Evolutionary conservation across 768 basidiomycete species (phyloP), one percentile per base, ranked within the genome.

Genomic region (Suillus sp.): DNA sequence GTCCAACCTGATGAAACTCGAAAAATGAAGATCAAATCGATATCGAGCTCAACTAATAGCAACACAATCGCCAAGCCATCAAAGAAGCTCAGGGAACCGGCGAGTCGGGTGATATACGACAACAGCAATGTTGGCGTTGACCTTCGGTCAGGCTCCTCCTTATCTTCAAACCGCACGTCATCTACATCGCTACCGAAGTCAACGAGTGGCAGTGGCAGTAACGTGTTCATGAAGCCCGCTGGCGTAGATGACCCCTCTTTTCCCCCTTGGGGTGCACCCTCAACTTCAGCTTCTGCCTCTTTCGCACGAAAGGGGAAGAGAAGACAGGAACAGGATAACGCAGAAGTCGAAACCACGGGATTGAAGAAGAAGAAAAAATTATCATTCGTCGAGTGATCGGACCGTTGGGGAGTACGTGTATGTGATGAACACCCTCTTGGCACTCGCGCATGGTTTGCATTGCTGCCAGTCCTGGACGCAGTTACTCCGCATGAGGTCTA

Each of bases 191-290:
- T 56, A 18, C 42, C 60, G 47, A 32, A 54, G 20, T 7, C 69
- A 16, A 40, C 66, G 20, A 59, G 65, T 22, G 13, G 62, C 14
- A 14, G 43, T 43, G 45, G 22, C 22, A 25, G 27, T 48, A 48
- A 48, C 34, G 10, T 59, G 3, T 87, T 87, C 72, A 65, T 86
- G 64, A 87, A 85, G 67, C 87, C 87, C 38, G 76, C 79, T 51
- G 86, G 85, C 35, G 80, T 88, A 20, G 86, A 87, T 63, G 84
- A 78, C 48, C 83, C 81, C 38, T 73, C 77, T 34, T 18, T 30
- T 60, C 66, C 16, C 25, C 62, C 37, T 60, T 35, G 30, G 43
- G 30, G 18, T 65, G 8, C 35, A 53, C 35, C 62, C 7, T n/a
- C 63, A 13, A n/a, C 57, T 7, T 55, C 14, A 48, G 14, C 56